A percentile compares a stretch with the other conserved stretches of the same genome.
Conservation (phyloP, 1,284 basidiomycete species). For the Taiwanofungus camphoratus region DNA sequence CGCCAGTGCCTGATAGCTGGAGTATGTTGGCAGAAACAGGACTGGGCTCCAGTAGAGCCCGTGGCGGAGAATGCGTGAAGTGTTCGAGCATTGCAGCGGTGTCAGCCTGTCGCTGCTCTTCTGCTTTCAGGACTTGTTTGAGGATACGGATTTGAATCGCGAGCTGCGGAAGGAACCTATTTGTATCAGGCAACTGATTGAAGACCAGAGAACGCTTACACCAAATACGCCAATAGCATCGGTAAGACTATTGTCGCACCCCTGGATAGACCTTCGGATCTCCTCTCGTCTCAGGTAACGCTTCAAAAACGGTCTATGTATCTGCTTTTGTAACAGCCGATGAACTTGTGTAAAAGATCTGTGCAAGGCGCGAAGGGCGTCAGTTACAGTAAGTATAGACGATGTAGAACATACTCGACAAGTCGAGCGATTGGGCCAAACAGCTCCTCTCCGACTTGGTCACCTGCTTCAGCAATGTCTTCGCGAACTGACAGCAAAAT, state of each 20-base stretch:
- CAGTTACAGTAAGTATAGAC: too few species aligned
- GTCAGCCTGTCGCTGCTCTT: constrained; percentile 27
- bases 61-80: constrained; percentile 11
- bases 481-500: constrained; percentile 40
- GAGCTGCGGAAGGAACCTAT: constrained; percentile 21
- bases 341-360: constrained; percentile 35
- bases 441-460: constrained; percentile 31
- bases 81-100: constrained; percentile 23
- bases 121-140: constrained; percentile 43
- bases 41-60: constrained; percentile 6
- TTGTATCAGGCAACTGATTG: not conserved
- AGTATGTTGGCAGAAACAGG: constrained; percentile 13
- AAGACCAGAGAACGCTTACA: constrained; percentile 31
- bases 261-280: constrained; percentile 48
- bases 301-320: constrained; percentile 68
- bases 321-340: constrained; percentile 51
- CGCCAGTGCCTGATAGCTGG: constrained; percentile 10
- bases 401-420: constrained; percentile 44
- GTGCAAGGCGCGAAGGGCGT: too few species aligned
- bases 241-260: constrained; percentile 46
- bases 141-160: constrained; percentile 58
- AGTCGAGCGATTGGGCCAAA: constrained; percentile 38
- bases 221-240: constrained; percentile 55
- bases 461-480: constrained; percentile 39
- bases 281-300: constrained; percentile 74